Conservation (phyloP, 2,329 filamentous ascomycete genomes). For the Cryphonectria radicalis region DNA sequence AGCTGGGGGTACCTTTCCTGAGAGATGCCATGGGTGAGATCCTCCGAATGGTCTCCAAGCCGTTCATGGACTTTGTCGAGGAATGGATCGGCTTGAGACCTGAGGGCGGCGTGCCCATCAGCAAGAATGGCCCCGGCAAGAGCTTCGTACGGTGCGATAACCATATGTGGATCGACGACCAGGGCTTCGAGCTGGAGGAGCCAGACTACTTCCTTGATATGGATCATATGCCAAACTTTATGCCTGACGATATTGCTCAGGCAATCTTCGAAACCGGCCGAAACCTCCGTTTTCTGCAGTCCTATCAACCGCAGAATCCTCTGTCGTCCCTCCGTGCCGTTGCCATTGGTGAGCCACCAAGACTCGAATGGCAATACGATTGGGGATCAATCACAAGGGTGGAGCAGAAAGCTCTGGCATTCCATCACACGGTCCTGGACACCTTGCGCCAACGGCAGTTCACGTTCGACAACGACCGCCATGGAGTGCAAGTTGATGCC, state of each 20-base stretch:
- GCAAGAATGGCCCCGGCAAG: slow-evolving; percentile 54
- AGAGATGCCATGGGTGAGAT: slow-evolving; percentile 70
- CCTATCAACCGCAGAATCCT: slow-evolving; percentile 72
- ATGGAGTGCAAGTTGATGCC: not conserved
- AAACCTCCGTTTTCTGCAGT: slow-evolving; percentile 73
- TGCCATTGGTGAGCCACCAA: slow-evolving; percentile 54
- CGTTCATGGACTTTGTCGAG: slow-evolving; percentile 52
- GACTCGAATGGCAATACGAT: slow-evolving; percentile 69
- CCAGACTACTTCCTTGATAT: slow-evolving; percentile 66
- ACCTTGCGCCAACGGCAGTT: slow-evolving; percentile 35
- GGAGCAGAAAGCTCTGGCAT: slow-evolving; percentile 62
- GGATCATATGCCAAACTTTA: slow-evolving; percentile 71
- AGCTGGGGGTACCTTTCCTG: slow-evolving; percentile 65
- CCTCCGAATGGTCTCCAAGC: slow-evolving; percentile 46
- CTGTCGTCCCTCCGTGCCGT: slow-evolving; percentile 56
- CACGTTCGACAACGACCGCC: not conserved
- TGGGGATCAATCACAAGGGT: slow-evolving; percentile 71
- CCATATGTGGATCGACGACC: slow-evolving; percentile 60
- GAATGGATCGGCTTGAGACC: slow-evolving; percentile 75
- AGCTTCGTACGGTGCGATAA: slow-evolving; percentile 65
- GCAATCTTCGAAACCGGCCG: slow-evolving; percentile 79
- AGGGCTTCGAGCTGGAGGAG: slow-evolving; percentile 60
- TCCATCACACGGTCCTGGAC: slow-evolving; percentile 49
- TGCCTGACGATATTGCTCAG: slow-evolving; percentile 70
- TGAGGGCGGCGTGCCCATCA: slow-evolving; percentile 59